Evolutionary conservation across 352 stramenopile genomes (phyloP), one percentile per base, ranked within the genome.

Genomic region (Globisporangium spinosum): DNA sequence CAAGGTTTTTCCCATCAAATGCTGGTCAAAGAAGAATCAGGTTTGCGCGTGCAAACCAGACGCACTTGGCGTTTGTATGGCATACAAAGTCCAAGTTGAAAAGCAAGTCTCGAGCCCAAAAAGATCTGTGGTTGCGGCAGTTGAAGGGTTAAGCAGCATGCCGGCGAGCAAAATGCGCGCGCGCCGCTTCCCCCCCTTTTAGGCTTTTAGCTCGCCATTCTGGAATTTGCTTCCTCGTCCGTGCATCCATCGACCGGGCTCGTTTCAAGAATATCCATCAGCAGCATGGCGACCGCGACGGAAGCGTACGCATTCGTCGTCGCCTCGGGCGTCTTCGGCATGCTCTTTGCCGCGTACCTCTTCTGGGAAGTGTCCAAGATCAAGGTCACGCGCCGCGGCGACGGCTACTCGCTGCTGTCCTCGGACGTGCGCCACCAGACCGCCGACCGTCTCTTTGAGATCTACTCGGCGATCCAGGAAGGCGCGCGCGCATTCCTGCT

Each of bases 401-500:
- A 95, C 72, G 84, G 80, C 66, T 95, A 95, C 77, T 78, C 84
- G 68, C 78, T 95, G 53, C 70, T 95, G 47, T 72, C 86, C 27
- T 76, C 79, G 29, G 87, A 95, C 55, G 75, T 89, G 70, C 87
- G 85, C 62, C 83, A 87, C 76, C 85, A 93, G 69, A 95, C 87
- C 47, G 87, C 87, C 12, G 85, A 95, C 70, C 87, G 87, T 32
- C 83, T 95, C 29, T 95, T 89, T 65, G 87, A 95, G 81, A 95
- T 99, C 77, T 98, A 96, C 80, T 89, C 91, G 66, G 94, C 95
- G 47, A 99, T 99, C 82, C 96, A 98, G 70, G 86, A 98, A 69
- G 98, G 98, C 64, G 97, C 98, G n/a, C 94, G 98, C 61, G 97
- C 95, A 23, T 99, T 99, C 82, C 78, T 99, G 38, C 72, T 91